Evolutionary conservation across 176 grass and related monocot species (phyloP), one percentile per base, ranked within the genome.

Genomic region (Canna indica): DNA sequence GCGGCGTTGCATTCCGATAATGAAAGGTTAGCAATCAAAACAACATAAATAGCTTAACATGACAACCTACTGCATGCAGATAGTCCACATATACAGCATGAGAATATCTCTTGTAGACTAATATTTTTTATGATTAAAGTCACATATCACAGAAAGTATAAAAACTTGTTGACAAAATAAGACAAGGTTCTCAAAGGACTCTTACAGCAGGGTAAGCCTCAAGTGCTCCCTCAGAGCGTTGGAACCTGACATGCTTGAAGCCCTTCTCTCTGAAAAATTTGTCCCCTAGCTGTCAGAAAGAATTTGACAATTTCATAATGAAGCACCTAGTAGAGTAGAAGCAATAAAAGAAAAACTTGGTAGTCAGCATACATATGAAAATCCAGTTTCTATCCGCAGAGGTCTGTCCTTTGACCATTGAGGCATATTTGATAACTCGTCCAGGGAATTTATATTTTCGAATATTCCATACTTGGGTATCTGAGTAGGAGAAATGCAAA

Each of bases 161-260:
- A 44, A 57, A 15, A 20, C 5, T 18, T 45, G 5, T 32, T 42
- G 14, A 11, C 33, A 35, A 25, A 3, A 0, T 22, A 14, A 56
- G 75, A 45, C n/a, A 25, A 70, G 35, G 47, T 20, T 41, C 7
- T 10, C 22, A 30, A 73, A 36, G 46, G 18, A 73, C 74, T 26
- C 94, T 90, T 82, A 99, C 94, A 50, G 94, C 86, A 78, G 94
- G 94, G 77, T 87, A 92, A 67, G 94, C 91, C 52, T 99, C 94
- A 25, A 99, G 80, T 53, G 89, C 89, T 82, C 89, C 94, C 81
- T 99, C 94, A 9, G 89, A 87, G 56, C 75, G 75, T 75, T 84
- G 78, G 65, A 93, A 83, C 3, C 5, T 57, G 38, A 93, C 82
- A 82, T 99, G 84, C 27, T 90, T 81, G 41, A 99, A 69, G 45